Evolutionary conservation across 805 yeast genomes (phyloP).

Genomic region (Pichia nakasei): DNA sequence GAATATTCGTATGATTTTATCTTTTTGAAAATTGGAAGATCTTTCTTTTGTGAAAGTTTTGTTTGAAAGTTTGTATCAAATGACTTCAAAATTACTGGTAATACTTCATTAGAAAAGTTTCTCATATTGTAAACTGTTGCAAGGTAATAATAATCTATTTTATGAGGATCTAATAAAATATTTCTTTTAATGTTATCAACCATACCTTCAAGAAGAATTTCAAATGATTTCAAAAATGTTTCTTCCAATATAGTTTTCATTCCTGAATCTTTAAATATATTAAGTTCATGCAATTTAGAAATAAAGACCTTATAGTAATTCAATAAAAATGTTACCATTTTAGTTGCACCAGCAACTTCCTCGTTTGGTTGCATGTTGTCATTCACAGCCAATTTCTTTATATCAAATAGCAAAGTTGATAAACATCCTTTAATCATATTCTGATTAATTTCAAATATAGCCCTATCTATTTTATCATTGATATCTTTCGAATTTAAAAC

Average conservation of each 20-base stretch:
- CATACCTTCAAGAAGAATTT: slow-evolving; percentile 33
- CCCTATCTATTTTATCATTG: slow-evolving; percentile 5
- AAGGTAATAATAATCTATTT: slow-evolving; percentile 19
- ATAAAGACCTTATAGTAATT: slow-evolving; percentile 32
- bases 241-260: slow-evolving; percentile 22
- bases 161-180: slow-evolving; percentile 13
- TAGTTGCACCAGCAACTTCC: slow-evolving; percentile 26
- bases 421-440: slow-evolving; percentile 22
- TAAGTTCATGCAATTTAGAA: slow-evolving; percentile 21
- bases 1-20: slow-evolving; percentile 42
- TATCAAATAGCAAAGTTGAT: slow-evolving; percentile 19
- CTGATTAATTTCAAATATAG: slow-evolving; percentile 16
- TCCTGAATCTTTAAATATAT: slow-evolving; percentile 13
- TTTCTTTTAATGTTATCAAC: slow-evolving; percentile 28
- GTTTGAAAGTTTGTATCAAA: slow-evolving; percentile 46
- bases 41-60: slow-evolving; percentile 30
- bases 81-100: slow-evolving; percentile 40
- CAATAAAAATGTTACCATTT: slow-evolving; percentile 29
- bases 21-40: slow-evolving; percentile 35
- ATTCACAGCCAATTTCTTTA: slow-evolving; percentile 16
- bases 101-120: slow-evolving; percentile 34
- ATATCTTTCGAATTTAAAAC: slow-evolving; percentile 28
- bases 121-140: slow-evolving; percentile 45
- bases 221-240: slow-evolving; percentile 29
- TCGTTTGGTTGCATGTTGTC: slow-evolving; percentile 33